Conservation (phyloP, 176 grass and related monocot genomes). For the Rhipidocladum racemiflorum region DNA sequence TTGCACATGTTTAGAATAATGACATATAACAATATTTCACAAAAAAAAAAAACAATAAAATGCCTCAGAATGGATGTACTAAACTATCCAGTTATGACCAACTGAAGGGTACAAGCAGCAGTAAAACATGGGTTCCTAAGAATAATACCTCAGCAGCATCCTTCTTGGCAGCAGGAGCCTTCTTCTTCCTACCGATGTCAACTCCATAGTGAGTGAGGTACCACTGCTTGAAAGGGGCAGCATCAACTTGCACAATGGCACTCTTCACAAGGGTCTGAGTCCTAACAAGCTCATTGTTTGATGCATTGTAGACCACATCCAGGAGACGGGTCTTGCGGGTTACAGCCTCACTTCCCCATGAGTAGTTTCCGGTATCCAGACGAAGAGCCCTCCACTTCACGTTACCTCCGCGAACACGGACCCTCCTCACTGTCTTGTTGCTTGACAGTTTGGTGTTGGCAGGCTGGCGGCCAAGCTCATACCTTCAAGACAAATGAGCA, state of each 20-base stretch:
- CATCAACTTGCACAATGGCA: conserved; percentile 49
- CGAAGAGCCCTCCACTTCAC: conserved; percentile 51
- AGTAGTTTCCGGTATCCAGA: conserved; percentile 42
- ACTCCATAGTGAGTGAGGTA: conserved; percentile 47
- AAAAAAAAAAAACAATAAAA: not conserved
- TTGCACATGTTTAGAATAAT: not conserved
- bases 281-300: conserved; percentile 44
- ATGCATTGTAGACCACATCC: conserved; percentile 46
- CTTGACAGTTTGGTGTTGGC: conserved; percentile 44
- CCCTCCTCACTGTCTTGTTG: conserved; percentile 50
- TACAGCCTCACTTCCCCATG: conserved; percentile 45
- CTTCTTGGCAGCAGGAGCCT: conserved; percentile 40
- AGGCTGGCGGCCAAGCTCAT: conserved; percentile 47
- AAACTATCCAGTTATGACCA: not conserved
- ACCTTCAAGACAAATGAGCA: conserved; percentile 12
- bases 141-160: conserved; percentile 39
- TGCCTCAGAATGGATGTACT: not conserved
- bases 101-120: not conserved
- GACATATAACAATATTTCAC: not conserved
- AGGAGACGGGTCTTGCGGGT: conserved; percentile 45
- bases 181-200: conserved; percentile 45
- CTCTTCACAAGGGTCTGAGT: conserved; percentile 43
- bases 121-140: not conserved
- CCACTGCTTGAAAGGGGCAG: conserved; percentile 46
- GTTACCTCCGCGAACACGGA: conserved; percentile 43